phyloP scores from a whole-genome alignment of 2,329 filamentous ascomycete genomes.

The Ilyonectria sp. region DNA sequence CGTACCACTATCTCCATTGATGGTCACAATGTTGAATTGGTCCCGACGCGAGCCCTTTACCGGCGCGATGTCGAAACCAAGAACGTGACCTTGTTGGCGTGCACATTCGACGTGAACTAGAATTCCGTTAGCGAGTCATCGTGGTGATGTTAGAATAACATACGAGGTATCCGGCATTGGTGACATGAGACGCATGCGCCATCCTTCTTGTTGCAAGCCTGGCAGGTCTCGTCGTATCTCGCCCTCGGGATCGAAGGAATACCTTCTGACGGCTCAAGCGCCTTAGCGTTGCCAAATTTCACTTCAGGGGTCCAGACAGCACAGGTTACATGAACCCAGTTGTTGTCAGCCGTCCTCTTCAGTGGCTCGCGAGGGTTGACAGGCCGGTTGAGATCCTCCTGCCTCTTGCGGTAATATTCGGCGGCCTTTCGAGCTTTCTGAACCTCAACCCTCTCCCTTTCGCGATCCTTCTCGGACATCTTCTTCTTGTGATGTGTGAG shows the following conservation, averaged over 20 bases:
- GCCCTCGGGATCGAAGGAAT: conserved; percentile 84
- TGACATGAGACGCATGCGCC: conserved; percentile 90
- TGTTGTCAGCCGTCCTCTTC: conserved; percentile 95
- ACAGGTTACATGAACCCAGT: conserved; percentile 97
- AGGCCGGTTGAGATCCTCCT: conserved; percentile 88
- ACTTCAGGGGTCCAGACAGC: conserved; percentile 94
- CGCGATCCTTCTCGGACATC: conserved; percentile 87
- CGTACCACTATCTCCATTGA: conserved; percentile 85
- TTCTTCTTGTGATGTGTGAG: conserved; percentile 81
- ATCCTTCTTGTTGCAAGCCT: conserved; percentile 81
- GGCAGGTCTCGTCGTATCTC: conserved; percentile 84
- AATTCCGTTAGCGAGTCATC: conserved; percentile 29
- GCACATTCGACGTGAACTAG: conserved; percentile 92
- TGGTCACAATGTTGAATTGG: conserved; percentile 82
- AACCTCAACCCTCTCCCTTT: conserved; percentile 88
- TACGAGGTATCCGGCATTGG: conserved; percentile 73
- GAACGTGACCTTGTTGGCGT: conserved; percentile 82
- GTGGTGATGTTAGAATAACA: conserved; percentile 41
- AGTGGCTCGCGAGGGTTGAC: conserved; percentile 88
- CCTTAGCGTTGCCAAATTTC: conserved; percentile 88
- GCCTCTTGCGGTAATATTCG: conserved; percentile 86
- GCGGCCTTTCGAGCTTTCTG: conserved; percentile 85
- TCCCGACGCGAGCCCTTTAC: conserved; percentile 92
- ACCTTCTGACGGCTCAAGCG: conserved; percentile 89
- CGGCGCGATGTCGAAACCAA: conserved; percentile 92